Base-by-base conservation (phyloP, 495 filamentous ascomycete species). In the Hypoxylon trugodes region DNA sequence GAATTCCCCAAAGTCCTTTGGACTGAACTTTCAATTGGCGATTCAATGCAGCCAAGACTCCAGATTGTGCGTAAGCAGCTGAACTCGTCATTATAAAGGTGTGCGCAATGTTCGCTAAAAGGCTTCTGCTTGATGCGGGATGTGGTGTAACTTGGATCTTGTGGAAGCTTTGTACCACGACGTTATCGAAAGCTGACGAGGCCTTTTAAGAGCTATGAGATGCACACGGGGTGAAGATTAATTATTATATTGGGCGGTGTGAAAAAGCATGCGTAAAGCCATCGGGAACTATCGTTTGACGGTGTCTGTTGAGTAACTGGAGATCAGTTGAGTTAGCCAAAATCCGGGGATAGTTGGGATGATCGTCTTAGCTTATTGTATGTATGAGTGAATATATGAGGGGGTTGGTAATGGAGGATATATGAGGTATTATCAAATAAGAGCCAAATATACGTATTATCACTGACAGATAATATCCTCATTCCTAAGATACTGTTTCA, bases 121-220 rank as follows among this genome's bases (percentile, higher is more conserved):
- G 45, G 37, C n/a, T 52, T 37, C 22, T 50, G 46, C 57, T 36
- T 52, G 51, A 12, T 25, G 21, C 42, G 36, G 55, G 48, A 41
- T 19, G 57, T 19, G 3, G 51, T 54, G 58, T 28, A 50, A 62
- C 58, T 18, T 33, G 40, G 57, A 67, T 59, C 58, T 43, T 46
- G 30, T 13, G 45, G 22, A 22, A 18, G 38, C 30, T 26, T 41
- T 25, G 45, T 55, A 37, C 15, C 41, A 54, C 41, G 3, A 45
- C 41, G 28, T 66, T 56, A 38, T 35, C 25, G n/a, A 30, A 36
- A 46, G 48, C 64, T 66, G 57, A 61, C 63, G 58, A 58, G 18
- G 58, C 42, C 49, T 48, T 37, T 21, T 26, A 13, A 35, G 15
- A 22, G 24, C 4, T 19, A 13, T 8, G 35, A 12, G 10, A 21